phyloP scores from a whole-genome alignment of 176 grass and related monocot species.

The Oryza coarctata region DNA sequence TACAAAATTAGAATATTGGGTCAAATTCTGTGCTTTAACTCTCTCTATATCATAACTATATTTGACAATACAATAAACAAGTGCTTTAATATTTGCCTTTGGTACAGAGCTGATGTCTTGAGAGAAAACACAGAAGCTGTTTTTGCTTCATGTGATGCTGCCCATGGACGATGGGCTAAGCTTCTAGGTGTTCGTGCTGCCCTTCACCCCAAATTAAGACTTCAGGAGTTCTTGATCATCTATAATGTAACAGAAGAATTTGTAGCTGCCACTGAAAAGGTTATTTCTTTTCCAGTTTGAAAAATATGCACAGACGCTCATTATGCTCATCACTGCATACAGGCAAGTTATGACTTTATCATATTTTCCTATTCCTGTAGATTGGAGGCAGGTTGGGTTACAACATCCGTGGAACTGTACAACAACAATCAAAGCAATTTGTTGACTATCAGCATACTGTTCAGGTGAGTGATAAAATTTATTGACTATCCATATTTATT shows the following conservation, averaged over 20 bases:
- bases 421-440: conserved; percentile 94
- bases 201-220: conserved; percentile 91
- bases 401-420: conserved; percentile 92
- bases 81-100: conserved; percentile 30
- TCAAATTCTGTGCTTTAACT: conserved; percentile 5
- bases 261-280: conserved; percentile 94
- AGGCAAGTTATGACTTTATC: conserved; percentile 16
- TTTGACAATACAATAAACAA: background rate
- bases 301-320: conserved; percentile 5
- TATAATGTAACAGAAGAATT: conserved; percentile 97
- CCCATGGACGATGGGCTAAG: conserved; percentile 96
- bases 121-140: conserved; percentile 97
- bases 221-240: conserved; percentile 92
- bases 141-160: conserved; percentile 91
- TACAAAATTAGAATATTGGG: background rate
- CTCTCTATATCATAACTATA: conserved; percentile 12
- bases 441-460: conserved; percentile 95
- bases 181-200: conserved; percentile 95
- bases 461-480: conserved; percentile 69
- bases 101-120: conserved; percentile 85
- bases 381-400: conserved; percentile 97
- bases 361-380: conserved; percentile 40
- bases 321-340: background rate
- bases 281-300: conserved; percentile 42
- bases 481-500: conserved; percentile 75